A percentile compares a stretch with the other conserved stretches of the same genome.
These are phyloP conservation scores for Penicillium italicum DNA, from an alignment of 2,329 filamentous ascomycete species.

Conservation along the genomic window DNA sequence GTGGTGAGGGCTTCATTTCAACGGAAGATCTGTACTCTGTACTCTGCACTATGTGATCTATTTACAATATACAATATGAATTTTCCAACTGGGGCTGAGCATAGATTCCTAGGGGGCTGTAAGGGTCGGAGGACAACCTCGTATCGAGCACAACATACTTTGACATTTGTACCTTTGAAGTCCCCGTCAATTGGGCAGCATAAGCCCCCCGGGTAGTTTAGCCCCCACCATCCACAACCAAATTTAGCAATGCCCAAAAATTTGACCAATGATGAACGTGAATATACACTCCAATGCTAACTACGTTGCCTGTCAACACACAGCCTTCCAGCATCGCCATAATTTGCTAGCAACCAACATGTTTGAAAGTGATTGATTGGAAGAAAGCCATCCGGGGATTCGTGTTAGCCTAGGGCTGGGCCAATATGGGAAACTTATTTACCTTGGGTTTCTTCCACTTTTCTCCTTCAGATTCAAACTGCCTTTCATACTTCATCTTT, in stretches of 20 bases:
- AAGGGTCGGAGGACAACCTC: not conserved
- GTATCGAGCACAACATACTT: not conserved
- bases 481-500: not conserved
- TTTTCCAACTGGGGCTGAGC: not conserved
- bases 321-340: not conserved
- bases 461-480: not conserved
- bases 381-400: not conserved
- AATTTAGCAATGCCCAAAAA: not conserved
- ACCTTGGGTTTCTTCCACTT: not conserved
- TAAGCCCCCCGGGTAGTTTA: not conserved
- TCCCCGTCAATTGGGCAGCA: not conserved
- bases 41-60: not conserved
- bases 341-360: not conserved
- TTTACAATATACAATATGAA: too few species aligned
- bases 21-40: not conserved
- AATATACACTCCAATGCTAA: not conserved
- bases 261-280: not conserved
- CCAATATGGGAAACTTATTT: not conserved
- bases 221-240: not conserved
- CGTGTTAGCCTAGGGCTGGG: not conserved
- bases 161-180: not conserved
- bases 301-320: not conserved
- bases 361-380: not conserved
- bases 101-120: not conserved
- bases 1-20: not conserved